Conservation (phyloP, 2,329 filamentous ascomycete species). For the Aureobasidium sp. region DNA sequence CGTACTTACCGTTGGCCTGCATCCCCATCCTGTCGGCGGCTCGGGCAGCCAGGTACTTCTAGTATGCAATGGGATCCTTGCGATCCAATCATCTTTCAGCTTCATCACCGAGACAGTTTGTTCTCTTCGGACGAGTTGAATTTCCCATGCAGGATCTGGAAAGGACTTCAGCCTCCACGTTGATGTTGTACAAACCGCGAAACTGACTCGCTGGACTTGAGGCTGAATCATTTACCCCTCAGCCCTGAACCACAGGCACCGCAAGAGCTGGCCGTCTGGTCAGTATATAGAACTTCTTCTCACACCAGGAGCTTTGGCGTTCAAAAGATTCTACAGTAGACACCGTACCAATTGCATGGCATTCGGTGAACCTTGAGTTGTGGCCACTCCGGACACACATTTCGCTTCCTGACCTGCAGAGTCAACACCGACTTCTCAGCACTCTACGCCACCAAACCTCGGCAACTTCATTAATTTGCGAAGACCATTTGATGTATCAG, state of each 20-base stretch:
- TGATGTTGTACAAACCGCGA: background rate
- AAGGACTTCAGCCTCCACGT: background rate
- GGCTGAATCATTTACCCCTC: background rate
- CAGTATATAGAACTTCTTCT: background rate
- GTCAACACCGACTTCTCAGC: background rate
- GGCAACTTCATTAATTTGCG: background rate
- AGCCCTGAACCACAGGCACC: background rate
- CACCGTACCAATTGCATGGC: background rate
- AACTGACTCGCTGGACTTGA: background rate
- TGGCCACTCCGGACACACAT: background rate
- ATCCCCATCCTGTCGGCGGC: background rate
- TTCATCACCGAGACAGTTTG: background rate
- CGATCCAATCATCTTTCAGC: background rate
- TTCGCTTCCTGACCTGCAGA: background rate
- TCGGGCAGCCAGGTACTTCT: background rate
- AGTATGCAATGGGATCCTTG: background rate
- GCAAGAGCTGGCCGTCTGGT: background rate
- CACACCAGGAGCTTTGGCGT: background rate
- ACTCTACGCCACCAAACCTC: background rate
- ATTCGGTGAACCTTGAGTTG: background rate
- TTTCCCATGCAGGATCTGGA: background rate
- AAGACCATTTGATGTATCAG: background rate
- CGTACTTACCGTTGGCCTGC: background rate
- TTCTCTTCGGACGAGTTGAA: background rate
- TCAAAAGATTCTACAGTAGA: background rate